Conservation (phyloP, 2,329 filamentous ascomycete species). For the Colletotrichum endophyticum region DNA sequence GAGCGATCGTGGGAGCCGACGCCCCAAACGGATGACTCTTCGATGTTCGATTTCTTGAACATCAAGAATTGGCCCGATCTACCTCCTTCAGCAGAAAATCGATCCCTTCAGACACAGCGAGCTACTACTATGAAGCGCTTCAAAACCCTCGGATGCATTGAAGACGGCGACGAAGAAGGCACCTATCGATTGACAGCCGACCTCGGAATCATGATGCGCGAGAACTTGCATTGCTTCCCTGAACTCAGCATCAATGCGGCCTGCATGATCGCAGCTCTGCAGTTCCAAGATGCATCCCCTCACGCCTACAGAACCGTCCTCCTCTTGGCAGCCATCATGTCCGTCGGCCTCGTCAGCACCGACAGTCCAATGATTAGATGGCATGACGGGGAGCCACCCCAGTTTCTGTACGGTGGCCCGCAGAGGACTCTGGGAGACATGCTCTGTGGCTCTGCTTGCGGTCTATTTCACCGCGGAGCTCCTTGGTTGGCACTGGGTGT, state of each 20-base stretch:
- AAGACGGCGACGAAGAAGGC: background rate
- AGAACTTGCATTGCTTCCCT: background rate
- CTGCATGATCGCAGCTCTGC: background rate
- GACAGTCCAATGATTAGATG: background rate
- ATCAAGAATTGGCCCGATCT: background rate
- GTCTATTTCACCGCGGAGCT: background rate
- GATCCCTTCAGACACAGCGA: background rate
- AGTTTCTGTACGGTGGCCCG: background rate
- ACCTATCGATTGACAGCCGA: background rate
- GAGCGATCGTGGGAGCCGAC: background rate
- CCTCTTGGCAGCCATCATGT: background rate
- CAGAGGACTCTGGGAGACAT: background rate
- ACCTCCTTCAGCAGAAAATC: background rate
- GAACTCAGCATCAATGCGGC: background rate
- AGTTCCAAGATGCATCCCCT: background rate
- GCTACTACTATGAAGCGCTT: background rate
- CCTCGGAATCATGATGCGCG: background rate
- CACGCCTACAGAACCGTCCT: background rate
- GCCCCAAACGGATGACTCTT: background rate
- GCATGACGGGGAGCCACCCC: background rate
- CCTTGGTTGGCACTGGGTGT: background rate
- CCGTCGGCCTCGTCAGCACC: background rate
- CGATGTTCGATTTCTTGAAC: background rate
- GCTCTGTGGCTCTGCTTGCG: background rate
- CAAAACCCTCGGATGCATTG: background rate